These are phyloP conservation scores for Pneumocystis murina DNA, from an alignment of 1,139 yeast species.

Conservation along the genomic window DNA sequence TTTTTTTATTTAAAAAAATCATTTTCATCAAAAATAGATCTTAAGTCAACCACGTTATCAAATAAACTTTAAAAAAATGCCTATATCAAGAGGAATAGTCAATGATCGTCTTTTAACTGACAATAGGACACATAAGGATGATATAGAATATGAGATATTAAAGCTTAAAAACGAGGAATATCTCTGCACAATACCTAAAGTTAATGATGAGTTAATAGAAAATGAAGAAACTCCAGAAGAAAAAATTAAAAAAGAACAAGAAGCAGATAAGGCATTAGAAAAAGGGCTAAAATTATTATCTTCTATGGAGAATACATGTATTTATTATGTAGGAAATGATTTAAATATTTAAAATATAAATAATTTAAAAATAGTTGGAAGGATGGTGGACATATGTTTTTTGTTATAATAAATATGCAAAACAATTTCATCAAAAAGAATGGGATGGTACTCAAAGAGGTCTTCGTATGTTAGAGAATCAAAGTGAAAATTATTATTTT, in stretches of 20 bases:
- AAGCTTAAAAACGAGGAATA: neutral
- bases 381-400: constrained; percentile 55
- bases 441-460: constrained; percentile 14
- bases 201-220: neutral
- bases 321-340: neutral
- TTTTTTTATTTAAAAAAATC: neutral
- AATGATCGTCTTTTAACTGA: neutral
- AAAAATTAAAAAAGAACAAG: neutral
- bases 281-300: neutral
- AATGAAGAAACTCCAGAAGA: neutral
- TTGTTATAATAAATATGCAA: constrained; percentile 39
- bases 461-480: constrained; percentile 13
- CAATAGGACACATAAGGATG: neutral
- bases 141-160: neutral
- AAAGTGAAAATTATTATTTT: constrained; percentile 11
- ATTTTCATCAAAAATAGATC: neutral
- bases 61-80: neutral
- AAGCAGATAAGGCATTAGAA: neutral
- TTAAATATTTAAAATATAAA: neutral
- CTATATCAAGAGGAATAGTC: neutral
- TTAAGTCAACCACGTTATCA: neutral
- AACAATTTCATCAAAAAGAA: constrained; percentile 39
- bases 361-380: constrained; percentile 13
- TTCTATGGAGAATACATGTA: neutral
- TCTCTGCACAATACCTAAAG: neutral